phyloP scores from a whole-genome alignment of 78 protist species.

The Dictyostelium capitatum region DNA sequence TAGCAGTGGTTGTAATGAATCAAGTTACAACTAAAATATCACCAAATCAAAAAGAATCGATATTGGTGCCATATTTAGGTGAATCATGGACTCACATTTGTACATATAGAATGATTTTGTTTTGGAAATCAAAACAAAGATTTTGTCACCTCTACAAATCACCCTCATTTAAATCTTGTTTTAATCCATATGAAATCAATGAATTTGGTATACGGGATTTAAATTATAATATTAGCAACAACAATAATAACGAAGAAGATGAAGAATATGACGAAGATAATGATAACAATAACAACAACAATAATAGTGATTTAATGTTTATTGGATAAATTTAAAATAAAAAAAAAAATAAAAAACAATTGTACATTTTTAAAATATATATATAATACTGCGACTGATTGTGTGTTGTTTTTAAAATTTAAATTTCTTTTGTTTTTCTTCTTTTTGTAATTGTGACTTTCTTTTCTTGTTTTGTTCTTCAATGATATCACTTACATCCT shows the following conservation, averaged over 20 bases:
- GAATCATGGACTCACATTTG: conserved; percentile 85
- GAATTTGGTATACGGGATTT: conserved; percentile 44
- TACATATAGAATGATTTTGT: conserved; percentile 61
- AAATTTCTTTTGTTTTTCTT: conserved; percentile 83
- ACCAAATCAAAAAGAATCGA: not conserved
- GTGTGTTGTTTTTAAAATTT: conserved; percentile 72
- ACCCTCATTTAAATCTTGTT: conserved; percentile 10
- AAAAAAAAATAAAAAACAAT: conserved; percentile 1
- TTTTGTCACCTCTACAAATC: conserved; percentile 53
- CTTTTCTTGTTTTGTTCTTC: conserved; percentile 63
- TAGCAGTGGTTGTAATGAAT: conserved; percentile 86
- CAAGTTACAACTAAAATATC: conserved; percentile 84
- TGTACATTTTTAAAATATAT: not conserved
- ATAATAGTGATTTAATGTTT: not conserved
- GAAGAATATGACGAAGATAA: not conserved
- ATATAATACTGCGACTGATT: too few relatives aligned
- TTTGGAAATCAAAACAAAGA: conserved; percentile 29
- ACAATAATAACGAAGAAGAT: not conserved
- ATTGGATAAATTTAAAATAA: not conserved
- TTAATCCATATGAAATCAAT: conserved; percentile 1
- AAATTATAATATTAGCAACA: not conserved
- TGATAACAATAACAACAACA: not conserved
- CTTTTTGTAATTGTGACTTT: conserved; percentile 24
- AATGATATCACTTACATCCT: conserved; percentile 65
- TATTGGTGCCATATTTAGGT: conserved; percentile 86